Percentiles rank a stretch among this genome's conserved stretches.
Evolutionary conservation across 2,329 filamentous ascomycete genomes (phyloP).

Genomic region (Botrytis cinerea): DNA sequence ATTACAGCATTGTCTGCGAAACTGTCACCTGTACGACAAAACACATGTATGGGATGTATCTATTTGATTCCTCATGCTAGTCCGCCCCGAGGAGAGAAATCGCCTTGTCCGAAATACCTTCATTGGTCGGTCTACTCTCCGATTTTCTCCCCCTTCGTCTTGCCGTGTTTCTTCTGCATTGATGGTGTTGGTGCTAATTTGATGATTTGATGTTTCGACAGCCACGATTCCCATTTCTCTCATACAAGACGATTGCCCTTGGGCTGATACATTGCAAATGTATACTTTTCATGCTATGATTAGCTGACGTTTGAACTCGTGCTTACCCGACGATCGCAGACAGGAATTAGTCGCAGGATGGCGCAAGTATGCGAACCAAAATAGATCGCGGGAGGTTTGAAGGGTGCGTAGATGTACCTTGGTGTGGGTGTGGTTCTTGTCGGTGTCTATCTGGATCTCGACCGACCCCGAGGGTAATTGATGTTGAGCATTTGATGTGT

Average conservation of each 20-base stretch:
- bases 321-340: background rate
- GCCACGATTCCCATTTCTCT: background rate
- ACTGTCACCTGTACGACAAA: background rate
- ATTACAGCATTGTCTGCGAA: background rate
- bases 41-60: background rate
- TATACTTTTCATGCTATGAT: constrained; percentile 3
- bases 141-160: background rate
- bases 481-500: background rate
- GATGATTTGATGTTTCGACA: background rate
- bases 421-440: background rate
- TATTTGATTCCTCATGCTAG: background rate
- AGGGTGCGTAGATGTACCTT: background rate
- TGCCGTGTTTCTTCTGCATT: background rate
- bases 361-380: background rate
- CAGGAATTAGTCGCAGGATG: background rate
- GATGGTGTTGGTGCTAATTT: background rate
- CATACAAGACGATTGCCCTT: background rate
- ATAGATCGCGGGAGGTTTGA: background rate
- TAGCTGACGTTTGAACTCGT: background rate
- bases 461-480: background rate
- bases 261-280: background rate
- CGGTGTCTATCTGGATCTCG: background rate
- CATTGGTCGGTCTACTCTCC: background rate
- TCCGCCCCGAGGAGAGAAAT: background rate
- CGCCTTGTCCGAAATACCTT: background rate